Conservation (phyloP, 177 flowering plant species). For the Vitis hybrid region DNA sequence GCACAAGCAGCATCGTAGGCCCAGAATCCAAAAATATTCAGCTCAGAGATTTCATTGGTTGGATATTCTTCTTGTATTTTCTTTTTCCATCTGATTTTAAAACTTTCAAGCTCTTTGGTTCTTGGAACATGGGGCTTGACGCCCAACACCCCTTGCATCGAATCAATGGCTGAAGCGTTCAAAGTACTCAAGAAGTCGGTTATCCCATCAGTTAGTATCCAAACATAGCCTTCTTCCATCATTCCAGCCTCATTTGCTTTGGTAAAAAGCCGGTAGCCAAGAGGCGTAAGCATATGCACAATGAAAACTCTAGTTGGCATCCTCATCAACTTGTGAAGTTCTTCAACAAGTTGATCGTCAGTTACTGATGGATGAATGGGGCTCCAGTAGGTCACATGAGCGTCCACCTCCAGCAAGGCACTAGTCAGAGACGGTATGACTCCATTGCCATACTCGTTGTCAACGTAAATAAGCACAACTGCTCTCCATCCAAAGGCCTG, state of each 20-base stretch:
- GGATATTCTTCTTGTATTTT: constrained; percentile 13
- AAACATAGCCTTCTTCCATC: constrained; percentile 27
- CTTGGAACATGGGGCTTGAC: constrained; percentile 9
- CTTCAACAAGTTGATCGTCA: constrained; percentile 2
- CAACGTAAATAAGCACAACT: constrained; percentile 17
- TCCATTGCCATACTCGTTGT: constrained; percentile 23
- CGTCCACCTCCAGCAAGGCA: constrained; percentile 11
- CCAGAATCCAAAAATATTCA: constrained; percentile 32
- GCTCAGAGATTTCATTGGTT: not conserved
- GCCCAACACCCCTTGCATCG: constrained; percentile 22
- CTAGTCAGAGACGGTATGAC: constrained; percentile 18
- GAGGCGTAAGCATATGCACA: constrained; percentile 20
- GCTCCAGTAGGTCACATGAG: constrained; percentile 1
- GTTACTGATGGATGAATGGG: constrained; percentile 1
- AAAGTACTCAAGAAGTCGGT: constrained; percentile 3
- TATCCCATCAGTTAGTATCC: constrained; percentile 27
- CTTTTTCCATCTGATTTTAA: constrained; percentile 16
- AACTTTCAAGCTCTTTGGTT: constrained; percentile 15
- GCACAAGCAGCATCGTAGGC: constrained; percentile 36
- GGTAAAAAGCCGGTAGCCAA: constrained; percentile 20
- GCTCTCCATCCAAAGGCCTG: constrained; percentile 19
- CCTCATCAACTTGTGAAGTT: constrained; percentile 15
- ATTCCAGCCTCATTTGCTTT: constrained; percentile 12
- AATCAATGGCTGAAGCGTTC: not conserved
- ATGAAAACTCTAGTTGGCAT: constrained; percentile 24